Conservation (phyloP, 2,329 filamentous ascomycete genomes). For the Magnaporthiopsis rhizophila region DNA sequence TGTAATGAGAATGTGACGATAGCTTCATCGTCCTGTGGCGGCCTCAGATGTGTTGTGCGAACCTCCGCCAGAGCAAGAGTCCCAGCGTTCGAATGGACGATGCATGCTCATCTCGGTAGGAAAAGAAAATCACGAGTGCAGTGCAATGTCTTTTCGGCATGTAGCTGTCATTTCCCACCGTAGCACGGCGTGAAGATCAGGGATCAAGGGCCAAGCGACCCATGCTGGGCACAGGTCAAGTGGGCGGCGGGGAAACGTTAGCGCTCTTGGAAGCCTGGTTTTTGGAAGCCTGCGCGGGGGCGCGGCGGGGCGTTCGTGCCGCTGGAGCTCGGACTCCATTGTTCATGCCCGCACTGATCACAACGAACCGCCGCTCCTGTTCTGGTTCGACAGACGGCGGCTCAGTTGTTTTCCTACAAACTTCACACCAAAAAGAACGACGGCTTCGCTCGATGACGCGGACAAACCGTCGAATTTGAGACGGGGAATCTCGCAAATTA, state of each 20-base stretch:
- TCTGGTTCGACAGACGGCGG: background rate
- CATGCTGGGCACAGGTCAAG: background rate
- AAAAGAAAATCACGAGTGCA: background rate
- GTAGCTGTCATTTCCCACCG: background rate
- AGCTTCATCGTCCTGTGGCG: background rate
- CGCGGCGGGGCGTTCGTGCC: too few species aligned
- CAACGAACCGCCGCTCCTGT: background rate
- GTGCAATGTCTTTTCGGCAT: background rate
- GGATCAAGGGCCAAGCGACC: too few species aligned
- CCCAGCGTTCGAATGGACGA: background rate
- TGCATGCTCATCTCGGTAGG: background rate
- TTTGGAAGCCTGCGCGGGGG: background rate
- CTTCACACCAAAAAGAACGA: background rate
- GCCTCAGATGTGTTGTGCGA: background rate
- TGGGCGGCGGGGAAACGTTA: background rate
- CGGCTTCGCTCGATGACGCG: background rate
- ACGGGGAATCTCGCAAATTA: background rate
- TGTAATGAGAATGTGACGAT: background rate
- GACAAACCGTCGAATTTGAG: background rate
- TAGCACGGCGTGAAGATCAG: background rate
- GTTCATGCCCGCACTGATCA: background rate
- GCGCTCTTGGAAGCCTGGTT: background rate
- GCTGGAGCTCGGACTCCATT: background rate
- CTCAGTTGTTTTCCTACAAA: background rate
- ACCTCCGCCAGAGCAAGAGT: background rate